A percentile compares a stretch with the other conserved stretches of the same genome.
phyloP scores from a whole-genome alignment of 139 green algal genomes.

The Gonium pectorale region DNA sequence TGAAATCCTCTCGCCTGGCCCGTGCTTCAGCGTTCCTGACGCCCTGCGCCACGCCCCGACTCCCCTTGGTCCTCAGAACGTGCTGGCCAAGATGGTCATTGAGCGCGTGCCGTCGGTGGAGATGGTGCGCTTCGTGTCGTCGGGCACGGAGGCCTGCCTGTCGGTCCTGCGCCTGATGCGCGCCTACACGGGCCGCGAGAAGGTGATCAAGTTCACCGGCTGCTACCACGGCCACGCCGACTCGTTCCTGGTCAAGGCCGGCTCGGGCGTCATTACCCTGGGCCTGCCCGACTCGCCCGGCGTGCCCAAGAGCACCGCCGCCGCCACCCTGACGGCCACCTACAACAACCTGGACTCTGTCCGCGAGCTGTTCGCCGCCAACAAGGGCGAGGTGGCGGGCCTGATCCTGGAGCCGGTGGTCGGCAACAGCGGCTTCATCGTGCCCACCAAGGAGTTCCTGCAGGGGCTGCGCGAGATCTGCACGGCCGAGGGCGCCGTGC shows the following conservation, averaged over 20 bases:
- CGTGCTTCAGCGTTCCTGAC: too few relatives aligned
- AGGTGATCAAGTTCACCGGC: constrained; percentile 94
- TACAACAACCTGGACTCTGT: constrained; percentile 86
- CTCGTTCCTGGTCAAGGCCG: constrained; percentile 95
- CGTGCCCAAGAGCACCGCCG: constrained; percentile 64
- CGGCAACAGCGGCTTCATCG: constrained; percentile 98
- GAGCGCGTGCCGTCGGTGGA: constrained; percentile 96
- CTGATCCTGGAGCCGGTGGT: constrained; percentile 98
- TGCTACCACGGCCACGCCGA: constrained; percentile 99
- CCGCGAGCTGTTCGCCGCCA: constrained; percentile 87
- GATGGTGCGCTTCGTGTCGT: constrained; percentile 99
- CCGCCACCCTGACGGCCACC: constrained; percentile 72
- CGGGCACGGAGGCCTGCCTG: constrained; percentile 98
- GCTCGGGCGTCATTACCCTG: constrained; percentile 91
- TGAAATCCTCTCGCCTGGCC: too few relatives aligned
- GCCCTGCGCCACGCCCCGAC: too few relatives aligned
- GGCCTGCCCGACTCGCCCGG: constrained; percentile 97
- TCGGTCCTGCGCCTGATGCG: constrained; percentile 97
- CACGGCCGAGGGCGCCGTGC: constrained; percentile 89
- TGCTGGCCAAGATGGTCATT: constrained; percentile 97
- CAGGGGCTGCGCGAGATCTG: constrained; percentile 91
- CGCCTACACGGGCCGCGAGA: constrained; percentile 96
- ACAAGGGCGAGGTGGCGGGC: constrained; percentile 97
- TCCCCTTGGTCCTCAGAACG: constrained; percentile 82
- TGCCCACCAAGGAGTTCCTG: constrained; percentile 93